Percentiles rank a stretch among this genome's conserved stretches.
phyloP scores from a whole-genome alignment of 2,329 filamentous ascomycete species.

The Aspergillus sp. region DNA sequence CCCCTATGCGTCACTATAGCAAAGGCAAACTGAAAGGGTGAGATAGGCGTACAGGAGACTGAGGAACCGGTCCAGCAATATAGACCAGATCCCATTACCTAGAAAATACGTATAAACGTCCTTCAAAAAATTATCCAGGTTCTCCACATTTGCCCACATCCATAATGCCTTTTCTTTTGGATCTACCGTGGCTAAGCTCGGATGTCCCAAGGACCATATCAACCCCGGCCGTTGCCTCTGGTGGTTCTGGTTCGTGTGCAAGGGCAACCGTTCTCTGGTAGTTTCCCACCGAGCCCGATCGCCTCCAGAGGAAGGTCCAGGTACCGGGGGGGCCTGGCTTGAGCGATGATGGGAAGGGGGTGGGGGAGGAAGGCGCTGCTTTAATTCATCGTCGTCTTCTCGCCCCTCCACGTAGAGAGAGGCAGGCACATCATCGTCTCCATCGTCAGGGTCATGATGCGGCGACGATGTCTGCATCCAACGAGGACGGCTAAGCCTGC shows the following conservation, averaged over 20 bases:
- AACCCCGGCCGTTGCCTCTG: constrained; percentile 19
- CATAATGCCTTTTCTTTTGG: constrained; percentile 80
- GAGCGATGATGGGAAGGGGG: constrained; percentile 27
- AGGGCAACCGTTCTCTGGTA: constrained; percentile 45
- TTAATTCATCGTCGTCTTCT: constrained; percentile 37
- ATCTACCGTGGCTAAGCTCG: constrained; percentile 47
- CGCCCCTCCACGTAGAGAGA: constrained; percentile 61
- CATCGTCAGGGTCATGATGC: constrained; percentile 48
- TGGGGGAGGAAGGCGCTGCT: constrained; percentile 40
- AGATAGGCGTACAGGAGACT: constrained; percentile 65
- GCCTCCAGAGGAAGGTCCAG: constrained; percentile 43
- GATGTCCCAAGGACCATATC: constrained; percentile 29
- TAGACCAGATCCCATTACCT: constrained; percentile 81
- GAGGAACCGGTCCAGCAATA: constrained; percentile 68
- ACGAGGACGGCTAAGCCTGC: constrained; percentile 30
- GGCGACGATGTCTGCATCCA: constrained; percentile 33
- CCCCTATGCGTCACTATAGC: not conserved
- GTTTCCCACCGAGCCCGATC: constrained; percentile 53
- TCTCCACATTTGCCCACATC: constrained; percentile 89
- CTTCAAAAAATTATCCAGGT: constrained; percentile 82
- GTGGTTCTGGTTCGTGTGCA: constrained; percentile 20
- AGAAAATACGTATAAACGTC: constrained; percentile 86
- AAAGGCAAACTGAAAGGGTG: not conserved
- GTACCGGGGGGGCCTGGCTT: constrained; percentile 25
- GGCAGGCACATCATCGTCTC: constrained; percentile 63